Evolutionary conservation across 257 asterid genomes (phyloP).

Genomic region (Capsicum pubescens): DNA sequence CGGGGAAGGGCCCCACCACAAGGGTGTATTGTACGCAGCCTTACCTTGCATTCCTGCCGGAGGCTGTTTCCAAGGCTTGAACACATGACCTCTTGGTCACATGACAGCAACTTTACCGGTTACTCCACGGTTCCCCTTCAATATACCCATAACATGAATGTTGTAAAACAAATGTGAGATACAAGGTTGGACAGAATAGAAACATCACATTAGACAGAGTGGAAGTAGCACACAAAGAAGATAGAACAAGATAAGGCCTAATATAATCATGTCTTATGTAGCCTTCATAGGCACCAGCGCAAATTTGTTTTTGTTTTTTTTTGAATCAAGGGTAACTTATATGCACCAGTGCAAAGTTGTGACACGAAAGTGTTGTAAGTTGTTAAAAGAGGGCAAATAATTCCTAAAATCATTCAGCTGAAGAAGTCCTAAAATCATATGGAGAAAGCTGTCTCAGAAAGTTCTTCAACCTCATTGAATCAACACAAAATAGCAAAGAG

Average conservation of each 20-base stretch:
- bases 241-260: not conserved
- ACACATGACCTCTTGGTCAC: no score
- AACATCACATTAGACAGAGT: slow-evolving; percentile 2
- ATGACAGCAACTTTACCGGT: no score
- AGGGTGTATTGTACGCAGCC: no score
- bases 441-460: not conserved
- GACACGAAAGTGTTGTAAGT: not conserved
- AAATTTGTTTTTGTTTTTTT: no score
- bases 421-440: not conserved
- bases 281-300: not conserved
- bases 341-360: not conserved
- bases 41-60: no score
- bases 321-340: no score
- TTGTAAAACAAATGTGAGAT: not conserved
- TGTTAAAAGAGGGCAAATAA: not conserved
- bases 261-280: not conserved
- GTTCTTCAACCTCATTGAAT: not conserved
- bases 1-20: no score
- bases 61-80: no score
- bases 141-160: slow-evolving; percentile 18
- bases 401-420: not conserved
- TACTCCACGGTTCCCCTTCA: no score
- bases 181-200: not conserved
- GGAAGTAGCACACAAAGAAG: not conserved
- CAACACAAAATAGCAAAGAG: not conserved